These are phyloP conservation scores for Kazachstania viticola DNA, from an alignment of 805 yeast species.

Conservation along the genomic window DNA sequence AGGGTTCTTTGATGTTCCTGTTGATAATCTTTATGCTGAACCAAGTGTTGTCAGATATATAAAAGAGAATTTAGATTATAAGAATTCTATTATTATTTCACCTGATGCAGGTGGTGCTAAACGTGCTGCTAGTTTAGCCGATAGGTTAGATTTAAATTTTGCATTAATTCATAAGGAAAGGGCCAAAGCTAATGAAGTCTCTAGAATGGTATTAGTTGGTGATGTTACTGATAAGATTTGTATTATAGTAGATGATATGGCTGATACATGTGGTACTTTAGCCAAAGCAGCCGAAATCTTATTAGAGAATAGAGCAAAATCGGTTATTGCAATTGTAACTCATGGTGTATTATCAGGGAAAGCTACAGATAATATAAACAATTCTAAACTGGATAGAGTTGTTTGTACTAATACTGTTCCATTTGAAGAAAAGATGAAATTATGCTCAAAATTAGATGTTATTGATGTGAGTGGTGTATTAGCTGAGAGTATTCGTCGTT, in stretches of 20 bases:
- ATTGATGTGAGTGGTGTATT: constrained; percentile 63
- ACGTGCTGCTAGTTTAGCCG: constrained; percentile 75
- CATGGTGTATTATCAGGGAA: constrained; percentile 75
- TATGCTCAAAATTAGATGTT: constrained; percentile 45
- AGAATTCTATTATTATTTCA: constrained; percentile 62
- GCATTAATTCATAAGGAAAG: constrained; percentile 80
- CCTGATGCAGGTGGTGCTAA: constrained; percentile 91
- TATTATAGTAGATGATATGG: constrained; percentile 77
- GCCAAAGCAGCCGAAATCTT: constrained; percentile 76
- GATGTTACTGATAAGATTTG: constrained; percentile 69
- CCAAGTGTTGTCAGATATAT: constrained; percentile 71
- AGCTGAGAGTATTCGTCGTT: constrained; percentile 74
- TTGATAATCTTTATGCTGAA: constrained; percentile 77
- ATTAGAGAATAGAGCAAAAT: constrained; percentile 52
- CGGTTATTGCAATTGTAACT: constrained; percentile 72
- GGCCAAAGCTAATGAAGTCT: constrained; percentile 71
- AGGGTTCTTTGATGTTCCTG: constrained; percentile 75
- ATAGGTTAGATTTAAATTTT: constrained; percentile 63
- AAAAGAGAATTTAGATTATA: constrained; percentile 43
- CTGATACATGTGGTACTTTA: constrained; percentile 82
- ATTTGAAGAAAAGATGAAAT: constrained; percentile 46
- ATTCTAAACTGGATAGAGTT: constrained; percentile 52
- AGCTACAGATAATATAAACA: constrained; percentile 60
- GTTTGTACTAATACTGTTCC: constrained; percentile 78
- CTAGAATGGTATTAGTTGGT: constrained; percentile 76